Percentiles rank a stretch among this genome's conserved stretches.
These are phyloP conservation scores for Fusarium staphyleae DNA, from an alignment of 2,329 filamentous ascomycete genomes.

Conservation along the genomic window DNA sequence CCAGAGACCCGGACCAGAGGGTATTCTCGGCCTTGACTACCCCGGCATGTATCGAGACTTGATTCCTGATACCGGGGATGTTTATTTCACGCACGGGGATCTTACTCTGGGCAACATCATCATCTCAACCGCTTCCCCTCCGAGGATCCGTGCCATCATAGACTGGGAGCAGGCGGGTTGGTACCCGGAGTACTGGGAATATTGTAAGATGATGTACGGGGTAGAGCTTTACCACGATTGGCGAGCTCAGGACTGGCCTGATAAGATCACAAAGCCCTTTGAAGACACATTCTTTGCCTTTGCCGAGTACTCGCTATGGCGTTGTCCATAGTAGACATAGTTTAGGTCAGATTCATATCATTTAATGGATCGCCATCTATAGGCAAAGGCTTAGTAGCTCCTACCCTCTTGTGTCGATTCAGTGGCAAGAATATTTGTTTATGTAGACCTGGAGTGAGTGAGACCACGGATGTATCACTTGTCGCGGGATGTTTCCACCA, in stretches of 20 bases:
- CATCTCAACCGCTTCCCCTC: no score
- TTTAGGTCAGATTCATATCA: no score
- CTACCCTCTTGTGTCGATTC: no score
- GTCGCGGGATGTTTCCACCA: no score
- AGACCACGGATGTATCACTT: no score
- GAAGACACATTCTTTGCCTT: constrained; percentile 18
- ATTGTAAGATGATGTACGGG: constrained; percentile 37
- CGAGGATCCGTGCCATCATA: no score
- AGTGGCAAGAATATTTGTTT: no score
- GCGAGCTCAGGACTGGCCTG: constrained; percentile 29
- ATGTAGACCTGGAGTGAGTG: no score
- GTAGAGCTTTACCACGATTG: constrained; percentile 26
- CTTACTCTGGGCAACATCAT: constrained; percentile 36
- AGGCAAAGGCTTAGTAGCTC: no score
- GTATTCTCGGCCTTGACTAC: constrained; percentile 2
- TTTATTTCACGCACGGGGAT: constrained; percentile 39
- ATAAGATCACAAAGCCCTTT: constrained; percentile 27
- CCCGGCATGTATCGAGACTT: constrained; percentile 17
- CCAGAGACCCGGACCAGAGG: constrained; percentile 15
- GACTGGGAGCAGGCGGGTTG: constrained; percentile 43
- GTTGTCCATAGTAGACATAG: no score
- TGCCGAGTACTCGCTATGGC: constrained; percentile 24
- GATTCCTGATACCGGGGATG: constrained; percentile 25
- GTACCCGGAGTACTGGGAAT: constrained; percentile 45
- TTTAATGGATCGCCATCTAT: no score